These are phyloP conservation scores for Mycena albidolilacea DNA, from an alignment of 768 basidiomycete genomes.

Conservation along the genomic window DNA sequence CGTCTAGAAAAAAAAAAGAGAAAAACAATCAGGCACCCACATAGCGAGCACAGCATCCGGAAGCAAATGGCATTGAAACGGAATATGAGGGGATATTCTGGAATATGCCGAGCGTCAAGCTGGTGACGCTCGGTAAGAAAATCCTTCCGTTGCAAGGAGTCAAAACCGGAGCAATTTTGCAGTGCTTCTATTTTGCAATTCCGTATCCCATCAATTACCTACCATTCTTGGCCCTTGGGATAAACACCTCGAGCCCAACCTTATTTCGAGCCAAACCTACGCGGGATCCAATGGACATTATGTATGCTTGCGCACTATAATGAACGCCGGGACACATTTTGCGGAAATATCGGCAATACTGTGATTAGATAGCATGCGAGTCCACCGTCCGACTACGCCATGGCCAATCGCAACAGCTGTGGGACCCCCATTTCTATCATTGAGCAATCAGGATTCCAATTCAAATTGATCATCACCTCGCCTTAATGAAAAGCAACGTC, in stretches of 20 bases:
- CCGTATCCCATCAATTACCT: background rate
- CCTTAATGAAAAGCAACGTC: constrained; percentile 36
- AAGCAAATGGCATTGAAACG: constrained; percentile 5
- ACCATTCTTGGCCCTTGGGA: constrained; percentile 16
- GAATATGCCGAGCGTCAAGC: background rate
- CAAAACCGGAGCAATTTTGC: constrained; percentile 22
- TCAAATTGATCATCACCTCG: constrained; percentile 14
- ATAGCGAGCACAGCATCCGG: constrained; percentile 29
- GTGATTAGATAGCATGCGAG: constrained; percentile 16
- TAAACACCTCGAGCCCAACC: background rate
- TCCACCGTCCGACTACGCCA: constrained; percentile 1
- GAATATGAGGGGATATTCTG: constrained; percentile 1
- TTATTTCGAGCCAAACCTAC: constrained; percentile 17
- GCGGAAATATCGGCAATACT: constrained; percentile 24
- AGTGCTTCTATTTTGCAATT: constrained; percentile 22
- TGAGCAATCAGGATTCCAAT: background rate
- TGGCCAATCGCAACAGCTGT: constrained; percentile 22
- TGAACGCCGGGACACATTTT: constrained; percentile 1
- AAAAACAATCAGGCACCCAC: constrained; percentile 28
- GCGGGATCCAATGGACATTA: constrained; percentile 22
- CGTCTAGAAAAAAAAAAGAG: constrained; percentile 21
- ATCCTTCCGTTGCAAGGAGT: constrained; percentile 31
- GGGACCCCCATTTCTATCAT: constrained; percentile 18
- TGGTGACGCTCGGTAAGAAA: constrained; percentile 19
- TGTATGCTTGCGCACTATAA: background rate